phyloP scores from a whole-genome alignment of 331 rosid species.

The Saraca asoca region DNA sequence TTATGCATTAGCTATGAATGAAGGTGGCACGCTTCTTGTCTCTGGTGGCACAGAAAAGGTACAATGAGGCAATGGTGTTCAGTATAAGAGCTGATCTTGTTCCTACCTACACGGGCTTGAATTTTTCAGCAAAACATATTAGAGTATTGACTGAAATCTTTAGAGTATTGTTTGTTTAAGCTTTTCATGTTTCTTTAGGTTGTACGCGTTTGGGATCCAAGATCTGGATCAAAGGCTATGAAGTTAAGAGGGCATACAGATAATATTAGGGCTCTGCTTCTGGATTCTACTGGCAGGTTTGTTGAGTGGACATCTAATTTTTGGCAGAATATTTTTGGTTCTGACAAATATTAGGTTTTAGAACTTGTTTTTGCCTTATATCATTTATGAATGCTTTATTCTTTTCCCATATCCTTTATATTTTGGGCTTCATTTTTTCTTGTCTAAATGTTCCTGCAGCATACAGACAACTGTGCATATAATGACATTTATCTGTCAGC shows the following conservation, averaged over 20 bases:
- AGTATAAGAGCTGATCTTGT: conserved; percentile 21
- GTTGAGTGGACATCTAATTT: conserved; percentile 35
- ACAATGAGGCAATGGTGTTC: conserved; percentile 38
- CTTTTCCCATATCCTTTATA: not conserved
- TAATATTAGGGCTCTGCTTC: conserved; percentile 88
- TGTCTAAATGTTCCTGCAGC: conserved; percentile 16
- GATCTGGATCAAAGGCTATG: conserved; percentile 93
- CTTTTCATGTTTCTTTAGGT: conserved; percentile 53
- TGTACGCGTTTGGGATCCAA: conserved; percentile 97
- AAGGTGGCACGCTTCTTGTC: conserved; percentile 82
- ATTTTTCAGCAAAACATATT: conserved; percentile 19
- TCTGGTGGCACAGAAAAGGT: conserved; percentile 99
- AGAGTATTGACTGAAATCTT: not conserved
- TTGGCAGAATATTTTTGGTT: conserved; percentile 17
- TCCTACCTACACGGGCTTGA: conserved; percentile 16
- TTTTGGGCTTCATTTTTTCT: conserved; percentile 10
- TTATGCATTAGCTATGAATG: conserved; percentile 95
- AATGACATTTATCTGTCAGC: not conserved
- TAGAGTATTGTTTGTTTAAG: conserved; percentile 30
- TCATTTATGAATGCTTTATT: conserved; percentile 9
- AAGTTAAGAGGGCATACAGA: conserved; percentile 94
- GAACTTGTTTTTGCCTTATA: not conserved
- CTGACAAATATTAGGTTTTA: conserved; percentile 19
- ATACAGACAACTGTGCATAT: conserved; percentile 9
- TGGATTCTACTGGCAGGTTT: conserved; percentile 96